phyloP scores from a whole-genome alignment of 1,139 yeast species.

The Geotrichum fermentans region DNA sequence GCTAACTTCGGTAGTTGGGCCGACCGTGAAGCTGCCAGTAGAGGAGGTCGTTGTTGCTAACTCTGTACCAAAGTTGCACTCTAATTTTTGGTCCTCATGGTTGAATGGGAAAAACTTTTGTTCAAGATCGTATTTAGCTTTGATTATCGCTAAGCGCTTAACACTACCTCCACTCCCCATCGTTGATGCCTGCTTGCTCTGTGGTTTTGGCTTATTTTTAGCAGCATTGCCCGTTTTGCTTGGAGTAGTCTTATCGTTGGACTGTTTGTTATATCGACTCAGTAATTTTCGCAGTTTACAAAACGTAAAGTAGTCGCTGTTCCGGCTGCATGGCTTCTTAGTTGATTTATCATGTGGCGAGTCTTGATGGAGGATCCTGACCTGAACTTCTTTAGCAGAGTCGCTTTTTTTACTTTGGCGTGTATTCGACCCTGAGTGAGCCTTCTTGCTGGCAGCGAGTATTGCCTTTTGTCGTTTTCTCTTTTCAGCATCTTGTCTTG shows the following conservation, averaged over 20 bases:
- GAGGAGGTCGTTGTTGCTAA: too few species aligned
- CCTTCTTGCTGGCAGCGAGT: not conserved
- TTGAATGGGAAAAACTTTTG: slow-evolving; percentile 15
- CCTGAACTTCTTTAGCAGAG: not conserved
- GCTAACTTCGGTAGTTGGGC: not conserved
- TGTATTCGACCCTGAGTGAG: not conserved
- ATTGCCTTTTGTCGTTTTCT: not conserved
- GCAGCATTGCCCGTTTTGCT: too few species aligned
- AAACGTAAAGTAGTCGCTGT: too few species aligned
- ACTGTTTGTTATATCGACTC: too few species aligned
- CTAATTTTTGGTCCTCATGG: slow-evolving; percentile 1
- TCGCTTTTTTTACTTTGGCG: not conserved
- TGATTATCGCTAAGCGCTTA: slow-evolving; percentile 7
- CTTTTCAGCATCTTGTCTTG: not conserved
- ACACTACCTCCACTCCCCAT: not conserved
- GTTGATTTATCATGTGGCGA: too few species aligned
- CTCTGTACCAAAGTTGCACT: too few species aligned
- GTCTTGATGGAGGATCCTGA: too few species aligned
- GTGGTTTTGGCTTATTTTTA: not conserved
- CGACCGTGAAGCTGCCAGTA: slow-evolving; percentile 9
- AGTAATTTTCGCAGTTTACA: too few species aligned
- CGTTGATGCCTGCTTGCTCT: not conserved
- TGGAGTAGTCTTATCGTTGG: too few species aligned
- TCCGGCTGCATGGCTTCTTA: too few species aligned
- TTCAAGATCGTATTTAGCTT: slow-evolving; percentile 15